Conservation (phyloP, 495 filamentous ascomycete species). For the Penicillium macrosclerotiorum region DNA sequence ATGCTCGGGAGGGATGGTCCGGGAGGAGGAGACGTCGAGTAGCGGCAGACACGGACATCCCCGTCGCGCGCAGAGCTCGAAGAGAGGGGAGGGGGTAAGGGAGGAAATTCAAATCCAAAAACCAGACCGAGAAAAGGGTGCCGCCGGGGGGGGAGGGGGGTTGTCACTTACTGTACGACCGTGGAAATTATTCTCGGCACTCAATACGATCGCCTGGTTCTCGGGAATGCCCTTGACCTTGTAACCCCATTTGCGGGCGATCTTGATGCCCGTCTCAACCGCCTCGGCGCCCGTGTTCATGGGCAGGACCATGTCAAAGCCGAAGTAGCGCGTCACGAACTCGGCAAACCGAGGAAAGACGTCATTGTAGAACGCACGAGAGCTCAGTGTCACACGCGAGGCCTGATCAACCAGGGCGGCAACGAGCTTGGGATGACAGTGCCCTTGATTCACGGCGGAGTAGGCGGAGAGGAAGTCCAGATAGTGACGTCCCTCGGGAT, state of each 20-base stretch:
- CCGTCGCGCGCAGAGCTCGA: neutral
- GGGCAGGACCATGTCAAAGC: conserved; percentile 97
- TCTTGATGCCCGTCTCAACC: conserved; percentile 97
- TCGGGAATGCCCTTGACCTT: conserved; percentile 89
- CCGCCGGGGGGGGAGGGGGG: neutral
- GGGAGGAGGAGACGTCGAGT: no score
- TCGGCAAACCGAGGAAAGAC: conserved; percentile 96
- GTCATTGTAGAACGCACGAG: conserved; percentile 97
- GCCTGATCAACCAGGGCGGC: conserved; percentile 89
- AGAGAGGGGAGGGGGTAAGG: neutral
- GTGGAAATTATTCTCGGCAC: conserved; percentile 91
- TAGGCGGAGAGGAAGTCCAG: conserved; percentile 98
- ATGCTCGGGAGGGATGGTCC: no score
- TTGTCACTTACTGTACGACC: conserved; percentile 74
- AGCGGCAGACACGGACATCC: no score
- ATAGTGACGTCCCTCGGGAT: conserved; percentile 95
- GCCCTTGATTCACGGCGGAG: conserved; percentile 96
- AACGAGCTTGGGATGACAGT: conserved; percentile 95
- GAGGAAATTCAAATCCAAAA: neutral
- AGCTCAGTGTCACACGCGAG: conserved; percentile 85
- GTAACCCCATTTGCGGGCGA: conserved; percentile 98
- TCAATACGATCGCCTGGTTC: conserved; percentile 80
- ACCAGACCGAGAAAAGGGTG: no score
- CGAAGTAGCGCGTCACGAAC: conserved; percentile 83
- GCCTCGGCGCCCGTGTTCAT: conserved; percentile 99